Evolutionary conservation across 2,329 filamentous ascomycete species (phyloP).

Genomic region (Penicillium sp.): DNA sequence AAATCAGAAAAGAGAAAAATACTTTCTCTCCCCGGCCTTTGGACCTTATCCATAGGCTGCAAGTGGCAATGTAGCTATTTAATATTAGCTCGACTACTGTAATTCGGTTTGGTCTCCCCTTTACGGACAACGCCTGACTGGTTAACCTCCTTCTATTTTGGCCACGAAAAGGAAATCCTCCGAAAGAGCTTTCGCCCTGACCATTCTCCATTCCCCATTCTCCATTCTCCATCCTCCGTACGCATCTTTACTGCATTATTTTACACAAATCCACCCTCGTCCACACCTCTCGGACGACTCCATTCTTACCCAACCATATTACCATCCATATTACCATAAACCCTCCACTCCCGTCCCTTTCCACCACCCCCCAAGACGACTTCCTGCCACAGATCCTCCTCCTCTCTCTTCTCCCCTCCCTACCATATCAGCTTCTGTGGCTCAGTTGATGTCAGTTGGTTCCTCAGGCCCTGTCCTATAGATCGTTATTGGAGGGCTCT

Average conservation of each 20-base stretch:
- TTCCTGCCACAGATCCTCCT: background rate
- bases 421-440: constrained; percentile 17
- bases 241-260: background rate
- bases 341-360: background rate
- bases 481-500: constrained; percentile 25
- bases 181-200: background rate
- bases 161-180: background rate
- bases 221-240: background rate
- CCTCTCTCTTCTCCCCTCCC: constrained; percentile 3
- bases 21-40: background rate
- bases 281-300: too few relatives aligned
- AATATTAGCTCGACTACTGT: background rate
- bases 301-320: background rate
- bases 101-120: background rate
- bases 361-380: background rate
- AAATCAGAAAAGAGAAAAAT: constrained; percentile 2
- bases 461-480: constrained; percentile 13
- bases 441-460: constrained; percentile 22
- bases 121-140: background rate
- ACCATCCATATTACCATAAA: background rate
- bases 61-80: background rate
- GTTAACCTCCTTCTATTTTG: background rate
- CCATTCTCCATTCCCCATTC: background rate
- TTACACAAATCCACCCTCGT: background rate
- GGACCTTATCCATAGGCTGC: background rate